Evolutionary conservation across 345 rosid genomes (phyloP).

Genomic region (Ailanthus altissimus): DNA sequence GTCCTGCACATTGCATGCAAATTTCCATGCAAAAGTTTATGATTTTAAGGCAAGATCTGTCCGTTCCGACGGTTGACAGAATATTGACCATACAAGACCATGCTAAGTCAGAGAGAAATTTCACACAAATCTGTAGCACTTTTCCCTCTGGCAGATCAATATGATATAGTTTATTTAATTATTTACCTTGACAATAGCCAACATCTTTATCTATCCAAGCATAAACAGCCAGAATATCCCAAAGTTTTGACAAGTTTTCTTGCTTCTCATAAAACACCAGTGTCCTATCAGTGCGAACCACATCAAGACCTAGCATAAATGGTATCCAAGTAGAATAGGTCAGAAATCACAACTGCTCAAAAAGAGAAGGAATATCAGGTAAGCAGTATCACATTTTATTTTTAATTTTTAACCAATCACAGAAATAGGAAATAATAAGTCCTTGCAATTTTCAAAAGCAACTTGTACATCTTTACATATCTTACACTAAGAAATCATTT

Average conservation of each 20-base stretch:
- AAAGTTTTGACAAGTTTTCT: slow-evolving; percentile 84
- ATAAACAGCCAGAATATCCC: slow-evolving; percentile 96
- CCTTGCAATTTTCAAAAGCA: not conserved
- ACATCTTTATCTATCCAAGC: slow-evolving; percentile 95
- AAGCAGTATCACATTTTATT: not conserved
- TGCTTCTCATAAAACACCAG: slow-evolving; percentile 88
- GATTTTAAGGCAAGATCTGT: not conserved
- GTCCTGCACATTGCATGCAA: not conserved
- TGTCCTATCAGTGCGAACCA: slow-evolving; percentile 88
- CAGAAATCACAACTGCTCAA: not conserved
- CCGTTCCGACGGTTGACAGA: not conserved
- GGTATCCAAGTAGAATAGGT: slow-evolving; percentile 12
- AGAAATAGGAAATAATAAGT: not conserved
- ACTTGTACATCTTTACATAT: not conserved
- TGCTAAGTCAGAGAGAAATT: not conserved
- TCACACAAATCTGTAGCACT: not conserved
- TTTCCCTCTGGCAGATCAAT: not conserved
- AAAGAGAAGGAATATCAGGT: not conserved
- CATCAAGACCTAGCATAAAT: slow-evolving; percentile 74
- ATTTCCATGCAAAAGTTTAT: not conserved
- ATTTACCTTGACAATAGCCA: slow-evolving; percentile 94
- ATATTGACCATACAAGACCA: not conserved
- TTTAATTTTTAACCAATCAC: slow-evolving; percentile 1
- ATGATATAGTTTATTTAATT: not conserved
- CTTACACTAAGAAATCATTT: not conserved